A percentile compares a stretch with the other conserved stretches of the same genome.
These are phyloP conservation scores for Penicillium sp. DNA, from an alignment of 2,329 filamentous ascomycete genomes.

Conservation along the genomic window DNA sequence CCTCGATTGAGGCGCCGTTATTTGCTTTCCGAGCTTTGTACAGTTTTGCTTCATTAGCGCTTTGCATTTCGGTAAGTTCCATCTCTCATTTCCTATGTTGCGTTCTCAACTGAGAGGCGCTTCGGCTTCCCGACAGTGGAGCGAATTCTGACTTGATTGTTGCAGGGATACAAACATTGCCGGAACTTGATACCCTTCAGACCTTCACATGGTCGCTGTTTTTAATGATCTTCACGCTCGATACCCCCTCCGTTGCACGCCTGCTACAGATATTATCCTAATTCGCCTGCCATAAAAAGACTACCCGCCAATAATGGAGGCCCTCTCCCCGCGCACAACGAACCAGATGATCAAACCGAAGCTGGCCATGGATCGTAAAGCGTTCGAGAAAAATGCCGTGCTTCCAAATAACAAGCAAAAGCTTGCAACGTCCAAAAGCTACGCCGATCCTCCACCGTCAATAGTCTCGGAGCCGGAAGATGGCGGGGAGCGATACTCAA, in stretches of 20 bases:
- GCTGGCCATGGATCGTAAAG: slow-evolving; percentile 40
- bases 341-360: slow-evolving; percentile 49
- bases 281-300: slow-evolving; percentile 2
- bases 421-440: slow-evolving; percentile 40
- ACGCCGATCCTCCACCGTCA: slow-evolving; percentile 48
- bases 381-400: slow-evolving; percentile 38
- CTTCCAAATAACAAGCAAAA: slow-evolving; percentile 31
- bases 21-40: slow-evolving; percentile 26
- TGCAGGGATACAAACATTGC: slow-evolving; percentile 31
- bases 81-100: slow-evolving; percentile 6
- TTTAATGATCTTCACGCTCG: slow-evolving; percentile 20
- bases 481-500: slow-evolving; percentile 47
- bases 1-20: slow-evolving; percentile 14
- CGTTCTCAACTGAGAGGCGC: slow-evolving; percentile 7
- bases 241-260: slow-evolving; percentile 6
- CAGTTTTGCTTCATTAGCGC: slow-evolving; percentile 29
- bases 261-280: slow-evolving; percentile 4
- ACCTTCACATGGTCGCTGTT: slow-evolving; percentile 11
- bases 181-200: slow-evolving; percentile 28
- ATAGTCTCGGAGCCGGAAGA: slow-evolving; percentile 47
- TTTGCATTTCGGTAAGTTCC: slow-evolving; percentile 27
- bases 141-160: slow-evolving; percentile 20
- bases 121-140: slow-evolving; percentile 19
- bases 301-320: slow-evolving; percentile 43
- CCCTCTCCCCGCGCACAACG: slow-evolving; percentile 50